Base-by-base conservation (phyloP, 495 filamentous ascomycete species). In the Trichoderma asperelloides region DNA sequence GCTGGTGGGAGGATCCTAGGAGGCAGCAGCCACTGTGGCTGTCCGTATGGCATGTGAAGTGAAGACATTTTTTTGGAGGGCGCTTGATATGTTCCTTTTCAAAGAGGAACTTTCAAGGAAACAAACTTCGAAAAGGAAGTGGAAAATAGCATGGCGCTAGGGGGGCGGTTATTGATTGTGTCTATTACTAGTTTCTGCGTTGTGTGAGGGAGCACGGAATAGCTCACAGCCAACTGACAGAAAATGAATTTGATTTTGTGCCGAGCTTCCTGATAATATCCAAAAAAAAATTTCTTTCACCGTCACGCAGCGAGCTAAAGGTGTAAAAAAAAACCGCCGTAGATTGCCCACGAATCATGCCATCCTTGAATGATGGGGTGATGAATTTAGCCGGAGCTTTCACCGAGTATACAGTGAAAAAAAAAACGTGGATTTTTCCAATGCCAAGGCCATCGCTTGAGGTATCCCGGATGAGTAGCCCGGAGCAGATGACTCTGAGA, bases 401-500 rank as follows among this genome's bases (percentile, higher is more conserved):
- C 55, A 60, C 55, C 55, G 55, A 60, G 13, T 23, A 27, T 30
- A 8, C 12, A 28, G 25, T 60, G 49, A 23, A 23, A 60, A 30
- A 25, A 11, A 27, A 27, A 60, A 30, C 55, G 55, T 60, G 55
- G 55, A 30, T 30, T 21, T 60, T 60, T 30, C 16, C 55, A 60
- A 27, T 30, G 23, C 23, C 25, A 60, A 25, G 25, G 27, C 9
- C 2, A 60, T 11, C 7, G n/a, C 25, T 28, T 12, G 23, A 30
- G 27, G 25, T 13, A 30, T 13, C 27, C 23, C 55, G 55, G 55
- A 60, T 60, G 25, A 16, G 23, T 25, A 28, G 55, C n/a, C 55
- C 55, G 55, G 55, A 60, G 23, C 55, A 60, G 55, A 60, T 60
- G 55, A 60, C 55, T 30, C 55, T 60, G 25, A 30, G 12, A n/a